Evolutionary conservation across 352 stramenopile species (phyloP).

Genomic region (Hyaloperonospora brassicae): DNA sequence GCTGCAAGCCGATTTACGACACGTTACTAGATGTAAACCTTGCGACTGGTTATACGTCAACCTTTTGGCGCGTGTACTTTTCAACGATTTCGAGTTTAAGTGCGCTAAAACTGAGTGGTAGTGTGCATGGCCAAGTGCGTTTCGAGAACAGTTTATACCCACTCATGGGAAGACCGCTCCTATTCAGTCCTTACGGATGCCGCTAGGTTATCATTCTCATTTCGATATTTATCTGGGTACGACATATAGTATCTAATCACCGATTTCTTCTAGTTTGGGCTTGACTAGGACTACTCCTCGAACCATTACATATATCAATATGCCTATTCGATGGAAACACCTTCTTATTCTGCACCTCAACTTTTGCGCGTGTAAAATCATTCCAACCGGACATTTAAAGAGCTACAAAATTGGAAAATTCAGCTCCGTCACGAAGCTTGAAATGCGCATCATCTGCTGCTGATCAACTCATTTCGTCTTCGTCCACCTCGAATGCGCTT

Average conservation of each 20-base stretch:
- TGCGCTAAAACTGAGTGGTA: not conserved
- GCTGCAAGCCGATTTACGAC: slow-evolving; percentile 1
- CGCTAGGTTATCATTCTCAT: not conserved
- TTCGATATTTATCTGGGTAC: not conserved
- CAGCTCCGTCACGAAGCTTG: not conserved
- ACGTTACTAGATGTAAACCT: not conserved
- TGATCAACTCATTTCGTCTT: not conserved
- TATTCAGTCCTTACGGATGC: not conserved
- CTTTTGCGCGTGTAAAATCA: too few species aligned
- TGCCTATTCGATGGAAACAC: too few species aligned
- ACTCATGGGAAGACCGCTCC: not conserved
- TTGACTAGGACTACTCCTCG: not conserved
- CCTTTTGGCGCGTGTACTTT: not conserved
- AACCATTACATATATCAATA: not conserved
- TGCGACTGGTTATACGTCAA: not conserved
- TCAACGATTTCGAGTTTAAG: not conserved
- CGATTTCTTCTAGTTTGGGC: not conserved
- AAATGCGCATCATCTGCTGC: not conserved
- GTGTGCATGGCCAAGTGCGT: not conserved
- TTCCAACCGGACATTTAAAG: not conserved
- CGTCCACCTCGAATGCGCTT: not conserved
- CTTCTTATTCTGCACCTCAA: too few species aligned
- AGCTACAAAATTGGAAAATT: not conserved
- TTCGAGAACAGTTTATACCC: not conserved
- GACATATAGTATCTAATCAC: not conserved